Evolutionary conservation across 2,329 filamentous ascomycete species (phyloP).

Genomic region (Aspergillus niger): DNA sequence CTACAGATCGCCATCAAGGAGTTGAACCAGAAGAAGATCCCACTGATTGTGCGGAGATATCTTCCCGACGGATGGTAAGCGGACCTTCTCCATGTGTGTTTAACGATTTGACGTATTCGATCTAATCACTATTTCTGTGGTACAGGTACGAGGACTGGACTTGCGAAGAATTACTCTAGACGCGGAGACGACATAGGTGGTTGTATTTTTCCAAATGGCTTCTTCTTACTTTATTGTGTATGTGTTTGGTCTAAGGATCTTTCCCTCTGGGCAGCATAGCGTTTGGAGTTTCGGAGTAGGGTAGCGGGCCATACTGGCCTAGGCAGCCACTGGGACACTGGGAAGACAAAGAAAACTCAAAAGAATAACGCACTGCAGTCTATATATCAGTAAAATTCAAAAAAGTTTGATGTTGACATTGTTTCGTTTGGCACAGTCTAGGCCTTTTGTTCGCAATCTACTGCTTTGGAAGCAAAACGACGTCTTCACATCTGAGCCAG

Average conservation of each 20-base stretch:
- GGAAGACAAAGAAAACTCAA: slow-evolving; percentile 15
- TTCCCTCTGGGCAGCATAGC: slow-evolving; percentile 40
- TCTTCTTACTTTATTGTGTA: slow-evolving; percentile 27
- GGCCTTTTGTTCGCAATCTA: not conserved
- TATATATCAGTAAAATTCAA: slow-evolving; percentile 17
- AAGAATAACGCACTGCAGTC: slow-evolving; percentile 19
- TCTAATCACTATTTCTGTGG: slow-evolving; percentile 12
- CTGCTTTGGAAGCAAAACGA: not conserved
- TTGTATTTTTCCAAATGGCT: slow-evolving; percentile 23
- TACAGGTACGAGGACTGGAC: slow-evolving; percentile 98
- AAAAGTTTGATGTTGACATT: slow-evolving; percentile 16
- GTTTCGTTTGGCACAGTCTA: not conserved
- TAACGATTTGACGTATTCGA: slow-evolving; percentile 1
- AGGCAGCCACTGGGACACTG: slow-evolving; percentile 17
- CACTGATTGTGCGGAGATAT: slow-evolving; percentile 90
- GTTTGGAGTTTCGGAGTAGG: slow-evolving; percentile 43
- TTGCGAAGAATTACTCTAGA: slow-evolving; percentile 82
- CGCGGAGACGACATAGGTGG: slow-evolving; percentile 11
- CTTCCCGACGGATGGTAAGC: slow-evolving; percentile 92
- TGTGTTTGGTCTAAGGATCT: slow-evolving; percentile 18
- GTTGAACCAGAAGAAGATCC: slow-evolving; percentile 97
- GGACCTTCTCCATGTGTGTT: not conserved
- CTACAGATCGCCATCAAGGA: slow-evolving; percentile 98
- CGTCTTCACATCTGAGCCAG: not conserved
- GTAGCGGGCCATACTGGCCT: slow-evolving; percentile 17